These are phyloP conservation scores for Saccharomycopsis amapae DNA, from an alignment of 805 yeast genomes.

Conservation along the genomic window DNA sequence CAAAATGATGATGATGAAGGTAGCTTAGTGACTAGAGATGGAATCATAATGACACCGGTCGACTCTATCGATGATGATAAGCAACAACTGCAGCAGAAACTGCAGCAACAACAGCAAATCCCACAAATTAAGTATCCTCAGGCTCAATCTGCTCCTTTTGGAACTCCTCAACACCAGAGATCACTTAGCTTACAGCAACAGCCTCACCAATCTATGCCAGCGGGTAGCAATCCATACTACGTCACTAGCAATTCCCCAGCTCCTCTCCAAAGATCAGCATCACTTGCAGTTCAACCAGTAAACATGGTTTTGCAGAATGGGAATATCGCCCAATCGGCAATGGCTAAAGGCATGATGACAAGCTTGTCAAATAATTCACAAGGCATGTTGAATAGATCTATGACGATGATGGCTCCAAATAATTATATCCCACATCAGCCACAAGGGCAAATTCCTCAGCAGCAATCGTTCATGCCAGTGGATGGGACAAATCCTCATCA, in stretches of 20 bases:
- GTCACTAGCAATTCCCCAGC: not conserved
- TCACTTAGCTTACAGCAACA: constrained; percentile 3
- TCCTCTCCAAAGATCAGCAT: constrained; percentile 7
- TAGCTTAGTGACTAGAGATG: constrained; percentile 7
- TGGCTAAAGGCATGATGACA: no score
- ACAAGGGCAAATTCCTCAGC: constrained; percentile 3
- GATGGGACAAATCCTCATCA: not conserved
- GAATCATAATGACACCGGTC: constrained; percentile 12
- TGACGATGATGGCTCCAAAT: constrained; percentile 1
- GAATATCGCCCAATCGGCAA: no score
- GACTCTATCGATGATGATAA: constrained; percentile 9
- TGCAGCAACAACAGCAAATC: constrained; percentile 20
- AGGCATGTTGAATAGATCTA: not conserved
- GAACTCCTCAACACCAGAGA: constrained; percentile 6
- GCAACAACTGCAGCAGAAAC: constrained; percentile 15
- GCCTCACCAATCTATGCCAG: not conserved
- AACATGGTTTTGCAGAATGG: not conserved
- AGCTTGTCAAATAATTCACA: not conserved
- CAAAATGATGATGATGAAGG: not conserved
- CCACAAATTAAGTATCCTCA: not conserved
- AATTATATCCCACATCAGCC: not conserved
- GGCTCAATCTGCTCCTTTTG: no score
- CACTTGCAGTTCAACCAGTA: constrained; percentile 1
- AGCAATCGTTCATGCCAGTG: not conserved
- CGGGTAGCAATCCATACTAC: no score